Evolutionary conservation across 805 yeast genomes (phyloP).

Genomic region (Candida khao-thaluensis): DNA sequence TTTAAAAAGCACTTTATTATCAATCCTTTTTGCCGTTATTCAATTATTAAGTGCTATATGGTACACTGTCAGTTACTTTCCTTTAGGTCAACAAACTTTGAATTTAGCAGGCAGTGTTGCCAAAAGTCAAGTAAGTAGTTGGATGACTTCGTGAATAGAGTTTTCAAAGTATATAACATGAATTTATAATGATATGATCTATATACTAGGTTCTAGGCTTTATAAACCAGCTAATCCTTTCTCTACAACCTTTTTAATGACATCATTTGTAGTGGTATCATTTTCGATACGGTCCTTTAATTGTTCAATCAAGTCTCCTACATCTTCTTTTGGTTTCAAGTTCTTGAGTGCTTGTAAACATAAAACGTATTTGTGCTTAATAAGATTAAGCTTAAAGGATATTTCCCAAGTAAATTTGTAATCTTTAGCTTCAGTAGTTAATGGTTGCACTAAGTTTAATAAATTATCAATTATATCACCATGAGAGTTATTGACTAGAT

Average conservation of each 20-base stretch:
- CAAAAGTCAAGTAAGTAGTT: conserved; percentile 42
- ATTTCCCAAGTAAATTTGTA: conserved; percentile 42
- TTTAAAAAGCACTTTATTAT: conserved; percentile 36
- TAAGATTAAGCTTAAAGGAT: conserved; percentile 38
- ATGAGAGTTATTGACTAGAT: conserved; percentile 23
- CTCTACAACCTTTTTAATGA: conserved; percentile 42
- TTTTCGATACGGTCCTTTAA: conserved; percentile 29
- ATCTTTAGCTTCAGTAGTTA: conserved; percentile 42
- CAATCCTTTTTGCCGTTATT: conserved; percentile 40
- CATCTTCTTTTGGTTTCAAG: conserved; percentile 31
- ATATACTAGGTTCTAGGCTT: too few species aligned
- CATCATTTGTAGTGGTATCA: conserved; percentile 44
- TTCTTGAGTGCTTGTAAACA: conserved; percentile 46
- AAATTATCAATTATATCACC: conserved; percentile 46
- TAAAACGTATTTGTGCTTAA: conserved; percentile 46
- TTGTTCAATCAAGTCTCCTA: conserved; percentile 30
- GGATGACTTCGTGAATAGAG: conserved; percentile 28
- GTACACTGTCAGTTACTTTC: conserved; percentile 49
- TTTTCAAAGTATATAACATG: conserved; percentile 4
- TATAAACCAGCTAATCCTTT: conserved; percentile 27
- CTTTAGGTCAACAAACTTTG: conserved; percentile 46
- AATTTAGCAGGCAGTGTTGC: conserved; percentile 44
- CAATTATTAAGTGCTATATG: conserved; percentile 42
- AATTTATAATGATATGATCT: conserved; percentile 3
- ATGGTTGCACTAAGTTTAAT: conserved; percentile 39